Evolutionary conservation across 2,329 filamentous ascomycete genomes (phyloP), one percentile per base, ranked within the genome.

Genomic region (Dothistroma septosporum): DNA sequence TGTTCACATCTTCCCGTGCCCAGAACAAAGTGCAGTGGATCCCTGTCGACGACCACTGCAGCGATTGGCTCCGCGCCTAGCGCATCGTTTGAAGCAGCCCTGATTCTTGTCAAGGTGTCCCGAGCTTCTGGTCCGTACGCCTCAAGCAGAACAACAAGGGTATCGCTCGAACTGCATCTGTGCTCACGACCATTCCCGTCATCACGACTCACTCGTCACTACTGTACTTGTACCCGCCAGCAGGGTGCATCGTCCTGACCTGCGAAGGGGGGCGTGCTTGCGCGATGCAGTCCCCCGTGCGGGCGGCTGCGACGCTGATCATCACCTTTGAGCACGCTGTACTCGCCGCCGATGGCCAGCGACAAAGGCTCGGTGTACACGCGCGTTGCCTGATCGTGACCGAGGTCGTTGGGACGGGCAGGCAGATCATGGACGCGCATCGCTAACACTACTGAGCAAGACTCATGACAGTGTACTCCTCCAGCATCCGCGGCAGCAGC

Each of bases 1-100:
- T 61, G 57, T 61, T 62, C 61, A 60, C 60, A 60, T 62, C 35
- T 44, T 16, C 55, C 53, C 41, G 33, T 64, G 35, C 53, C 59
- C 50, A 55, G 53, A 55, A 48, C 50, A 50, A 53, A 55, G 28
- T 50, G 49, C 44, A 44, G 41, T n/a, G n/a, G 21, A 59, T 59
- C 61, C 61, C 55, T 58, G 58, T 57, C 56, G n/a, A 12, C 52
- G 49, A 12, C 24, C 35, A 19, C 11, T 28, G n/a, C 44, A 56
- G 33, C 53, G 55, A 59, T 59, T 62, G 55, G 53, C 37, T 58
- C 14, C 11, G 22, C 8, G 32, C 16, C 47, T 56, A 44, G 54
- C 37, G 44, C 41, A 28, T 58, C 55, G 31, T 24, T 57, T 53
- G 44, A 35, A 60, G 47, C 58, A 56, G 53, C 46, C 47, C 53